phyloP scores from a whole-genome alignment of 352 stramenopile genomes.

The Pythium myriotylum region DNA sequence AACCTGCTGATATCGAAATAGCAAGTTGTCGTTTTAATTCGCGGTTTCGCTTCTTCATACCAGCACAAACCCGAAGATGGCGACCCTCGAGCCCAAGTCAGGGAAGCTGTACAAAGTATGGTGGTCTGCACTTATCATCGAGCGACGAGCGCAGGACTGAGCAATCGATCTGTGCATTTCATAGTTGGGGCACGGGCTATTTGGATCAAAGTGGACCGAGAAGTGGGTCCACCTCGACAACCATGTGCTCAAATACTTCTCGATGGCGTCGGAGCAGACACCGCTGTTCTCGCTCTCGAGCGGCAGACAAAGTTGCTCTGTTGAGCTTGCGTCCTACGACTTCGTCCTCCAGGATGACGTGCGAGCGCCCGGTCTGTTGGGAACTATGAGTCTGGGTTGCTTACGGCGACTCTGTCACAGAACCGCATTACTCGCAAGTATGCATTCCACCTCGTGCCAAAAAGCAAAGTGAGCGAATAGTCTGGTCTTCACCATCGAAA shows the following conservation, averaged over 20 bases:
- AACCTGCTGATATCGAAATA: too few relatives aligned
- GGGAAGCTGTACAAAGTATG: constrained; percentile 67
- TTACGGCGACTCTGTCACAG: constrained; percentile 23
- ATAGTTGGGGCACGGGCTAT: constrained; percentile 56
- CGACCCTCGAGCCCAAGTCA: constrained; percentile 57
- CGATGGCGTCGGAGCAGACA: constrained; percentile 65
- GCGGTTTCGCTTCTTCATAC: not conserved
- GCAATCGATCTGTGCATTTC: not conserved
- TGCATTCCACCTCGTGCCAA: constrained; percentile 58
- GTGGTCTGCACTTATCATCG: not conserved
- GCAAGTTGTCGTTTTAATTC: not conserved
- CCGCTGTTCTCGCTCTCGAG: constrained; percentile 60
- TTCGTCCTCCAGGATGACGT: constrained; percentile 55
- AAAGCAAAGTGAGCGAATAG: constrained; percentile 41
- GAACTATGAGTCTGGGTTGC: not conserved
- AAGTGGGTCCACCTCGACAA: constrained; percentile 82
- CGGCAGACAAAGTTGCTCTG: constrained; percentile 44
- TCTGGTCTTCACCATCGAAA: too few relatives aligned
- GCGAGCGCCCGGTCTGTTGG: not conserved
- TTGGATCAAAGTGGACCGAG: constrained; percentile 76
- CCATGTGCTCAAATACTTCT: constrained; percentile 72
- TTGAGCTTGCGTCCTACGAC: constrained; percentile 52
- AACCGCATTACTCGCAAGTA: constrained; percentile 67
- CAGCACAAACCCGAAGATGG: constrained; percentile 5
- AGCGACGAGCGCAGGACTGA: not conserved